Evolutionary conservation across 306 rosid genomes (phyloP), one percentile per base, ranked within the genome.

Genomic region (Canavalia ensiformis): DNA sequence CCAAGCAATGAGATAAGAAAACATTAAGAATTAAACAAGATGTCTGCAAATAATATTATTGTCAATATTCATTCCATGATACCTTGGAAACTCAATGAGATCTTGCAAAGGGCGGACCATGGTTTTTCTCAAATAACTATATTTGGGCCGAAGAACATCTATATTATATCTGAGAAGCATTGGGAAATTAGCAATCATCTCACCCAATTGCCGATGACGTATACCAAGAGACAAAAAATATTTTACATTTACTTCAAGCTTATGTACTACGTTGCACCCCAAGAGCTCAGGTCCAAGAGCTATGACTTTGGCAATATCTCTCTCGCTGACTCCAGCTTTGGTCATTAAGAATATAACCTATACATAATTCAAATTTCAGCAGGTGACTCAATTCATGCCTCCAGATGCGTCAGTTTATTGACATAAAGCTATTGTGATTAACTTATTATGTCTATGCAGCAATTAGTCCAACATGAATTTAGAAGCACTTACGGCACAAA

Each of bases 271-370:
- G 88, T 88, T 86, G 87, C 95, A 95, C 60, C 97, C 97, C 82
- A 93, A 85, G 81, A 95, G 97, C 88, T 95, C 97, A 18, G 97
- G 97, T 81, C 89, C 97, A 85, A 89, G 74, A 80, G 99, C 99
- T 72, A 95, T 67, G 49, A 88, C 94, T 87, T 95, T 93, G 73
- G 82, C 94, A 74, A 95, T 91, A 80, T 90, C 89, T 75, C 37
- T 86, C 86, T 90, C 84, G 46, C 39, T 86, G 58, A 95, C 99
- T 81, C 99, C 95, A 66, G 90, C 97, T 82, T 82, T 91, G 45
- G 97, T 95, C 89, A 91, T 86, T 90, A 95, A 91, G 91, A 90
- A 95, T 85, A 95, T 91, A 78, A 95, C 94, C 97, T 93, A 49
- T 31, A 82, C 63, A 54, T 74, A 46, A 68, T 75, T 89, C 60